Percentiles rank a stretch among this genome's conserved stretches.
These are phyloP conservation scores for Quillaja saponaria DNA, from an alignment of 306 rosid genomes.

Conservation along the genomic window DNA sequence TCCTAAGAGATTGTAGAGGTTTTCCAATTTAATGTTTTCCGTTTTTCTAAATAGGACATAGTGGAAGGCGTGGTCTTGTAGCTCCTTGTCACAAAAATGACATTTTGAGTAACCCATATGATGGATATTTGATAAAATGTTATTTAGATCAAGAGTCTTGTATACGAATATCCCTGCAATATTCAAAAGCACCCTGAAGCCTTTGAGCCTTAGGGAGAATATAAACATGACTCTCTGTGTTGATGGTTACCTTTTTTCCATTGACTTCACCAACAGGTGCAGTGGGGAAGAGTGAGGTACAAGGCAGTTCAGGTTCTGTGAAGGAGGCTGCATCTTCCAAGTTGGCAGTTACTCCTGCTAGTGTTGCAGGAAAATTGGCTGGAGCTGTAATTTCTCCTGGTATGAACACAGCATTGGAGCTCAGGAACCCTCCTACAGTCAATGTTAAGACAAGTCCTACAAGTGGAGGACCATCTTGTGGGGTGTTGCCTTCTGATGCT, in stretches of 20 bases:
- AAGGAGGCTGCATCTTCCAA: conserved; percentile 44
- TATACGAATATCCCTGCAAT: conserved; percentile 1
- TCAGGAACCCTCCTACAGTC: conserved; percentile 52
- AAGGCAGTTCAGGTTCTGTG: conserved; percentile 36
- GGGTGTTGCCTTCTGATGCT: conserved; percentile 63
- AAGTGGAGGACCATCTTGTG: conserved; percentile 43
- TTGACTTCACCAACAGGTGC: conserved; percentile 43
- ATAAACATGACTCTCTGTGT: conserved; percentile 2
- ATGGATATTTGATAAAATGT: conserved; percentile 2
- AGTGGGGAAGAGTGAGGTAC: conserved; percentile 61
- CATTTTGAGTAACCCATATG: no score
- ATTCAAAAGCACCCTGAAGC: not conserved
- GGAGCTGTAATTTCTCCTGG: conserved; percentile 62
- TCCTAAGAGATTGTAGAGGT: conserved; percentile 14
- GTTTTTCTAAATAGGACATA: not conserved
- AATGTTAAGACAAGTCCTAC: conserved; percentile 42
- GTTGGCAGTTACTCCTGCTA: conserved; percentile 34
- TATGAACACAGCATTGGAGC: conserved; percentile 61
- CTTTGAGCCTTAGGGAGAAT: conserved; percentile 4
- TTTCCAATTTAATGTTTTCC: not conserved
- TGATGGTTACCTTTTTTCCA: conserved; percentile 18
- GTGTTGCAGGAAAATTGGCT: conserved; percentile 45
- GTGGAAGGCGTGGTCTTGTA: conserved; percentile 1
- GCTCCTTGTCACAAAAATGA: conserved; percentile 1
- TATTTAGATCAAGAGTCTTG: conserved; percentile 3